Evolutionary conservation across 495 filamentous ascomycete species (phyloP).

Genomic region (Aspergillus haitiensis): DNA sequence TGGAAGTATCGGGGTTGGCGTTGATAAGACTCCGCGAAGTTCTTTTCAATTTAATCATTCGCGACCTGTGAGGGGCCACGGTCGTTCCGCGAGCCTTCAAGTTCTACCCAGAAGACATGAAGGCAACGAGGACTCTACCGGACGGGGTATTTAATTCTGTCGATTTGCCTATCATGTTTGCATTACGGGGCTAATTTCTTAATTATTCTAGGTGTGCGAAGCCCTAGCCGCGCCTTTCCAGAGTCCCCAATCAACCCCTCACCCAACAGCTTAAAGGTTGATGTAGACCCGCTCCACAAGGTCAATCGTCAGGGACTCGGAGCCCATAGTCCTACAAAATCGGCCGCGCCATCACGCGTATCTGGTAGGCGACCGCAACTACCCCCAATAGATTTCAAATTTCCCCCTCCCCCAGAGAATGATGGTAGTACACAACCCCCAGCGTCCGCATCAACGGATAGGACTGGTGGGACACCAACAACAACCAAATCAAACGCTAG

Average conservation of each 20-base stretch:
- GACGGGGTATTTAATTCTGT: slow-evolving; percentile 40
- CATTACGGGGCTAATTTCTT: slow-evolving; percentile 12
- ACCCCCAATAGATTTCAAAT: slow-evolving; percentile 65
- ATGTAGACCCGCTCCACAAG: slow-evolving; percentile 32
- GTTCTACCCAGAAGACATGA: slow-evolving; percentile 60
- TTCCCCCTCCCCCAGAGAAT: slow-evolving; percentile 53
- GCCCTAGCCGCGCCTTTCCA: slow-evolving; percentile 31
- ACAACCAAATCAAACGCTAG: slow-evolving; percentile 20
- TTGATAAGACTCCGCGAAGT: slow-evolving; percentile 43
- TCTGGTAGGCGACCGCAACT: slow-evolving; percentile 39
- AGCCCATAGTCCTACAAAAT: slow-evolving; percentile 32
- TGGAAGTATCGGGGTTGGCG: slow-evolving; percentile 21
- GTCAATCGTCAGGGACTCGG: slow-evolving; percentile 28
- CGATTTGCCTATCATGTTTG: background rate
- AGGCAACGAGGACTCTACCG: slow-evolving; percentile 39
- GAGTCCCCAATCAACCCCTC: slow-evolving; percentile 34
- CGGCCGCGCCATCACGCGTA: slow-evolving; percentile 29
- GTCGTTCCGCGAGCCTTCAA: slow-evolving; percentile 81
- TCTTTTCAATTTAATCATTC: slow-evolving; percentile 41
- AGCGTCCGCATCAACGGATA: slow-evolving; percentile 31
- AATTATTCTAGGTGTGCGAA: slow-evolving; percentile 24
- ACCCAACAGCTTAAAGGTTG: slow-evolving; percentile 30
- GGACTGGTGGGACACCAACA: slow-evolving; percentile 15
- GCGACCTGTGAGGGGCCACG: slow-evolving; percentile 63
- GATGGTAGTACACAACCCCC: slow-evolving; percentile 35